phyloP scores from a whole-genome alignment of 2,329 filamentous ascomycete species.

The Aureobasidium pullulans region DNA sequence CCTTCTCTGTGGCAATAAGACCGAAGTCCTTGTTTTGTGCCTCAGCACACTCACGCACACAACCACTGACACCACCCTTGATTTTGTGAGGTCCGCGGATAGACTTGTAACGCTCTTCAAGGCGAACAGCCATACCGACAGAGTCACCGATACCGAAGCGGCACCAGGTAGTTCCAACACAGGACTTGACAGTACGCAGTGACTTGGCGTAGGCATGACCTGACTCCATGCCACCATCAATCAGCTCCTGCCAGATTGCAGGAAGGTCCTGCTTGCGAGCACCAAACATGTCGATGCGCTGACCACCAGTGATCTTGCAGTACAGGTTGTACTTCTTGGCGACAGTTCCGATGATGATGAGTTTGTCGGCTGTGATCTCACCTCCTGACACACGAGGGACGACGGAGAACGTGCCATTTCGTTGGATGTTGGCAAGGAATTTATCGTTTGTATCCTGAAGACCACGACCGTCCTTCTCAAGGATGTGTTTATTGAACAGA shows the following conservation, averaged over 20 bases:
- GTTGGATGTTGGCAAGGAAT: slow-evolving; percentile 82
- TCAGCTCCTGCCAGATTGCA: slow-evolving; percentile 71
- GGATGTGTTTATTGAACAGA: slow-evolving; percentile 75
- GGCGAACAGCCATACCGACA: slow-evolving; percentile 79
- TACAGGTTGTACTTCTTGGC: slow-evolving; percentile 80
- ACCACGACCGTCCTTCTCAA: slow-evolving; percentile 62
- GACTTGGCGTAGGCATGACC: slow-evolving; percentile 89
- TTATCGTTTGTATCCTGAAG: slow-evolving; percentile 88
- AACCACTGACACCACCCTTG: slow-evolving; percentile 84
- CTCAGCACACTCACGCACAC: slow-evolving; percentile 87
- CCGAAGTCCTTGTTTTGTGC: slow-evolving; percentile 92
- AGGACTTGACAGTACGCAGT: slow-evolving; percentile 82
- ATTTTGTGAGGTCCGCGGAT: slow-evolving; percentile 85
- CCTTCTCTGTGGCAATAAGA: slow-evolving; percentile 84
- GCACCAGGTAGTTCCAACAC: slow-evolving; percentile 87
- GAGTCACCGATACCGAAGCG: slow-evolving; percentile 82
- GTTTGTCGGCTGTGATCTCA: slow-evolving; percentile 79
- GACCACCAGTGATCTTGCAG: slow-evolving; percentile 86
- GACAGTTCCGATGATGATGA: slow-evolving; percentile 75
- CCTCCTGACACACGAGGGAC: slow-evolving; percentile 75
- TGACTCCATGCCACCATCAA: slow-evolving; percentile 81
- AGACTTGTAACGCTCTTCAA: slow-evolving; percentile 89
- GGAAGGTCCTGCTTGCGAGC: slow-evolving; percentile 80
- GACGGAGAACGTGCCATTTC: slow-evolving; percentile 85
- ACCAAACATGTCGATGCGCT: slow-evolving; percentile 89